Evolutionary conservation across 106 monocot species (phyloP), one percentile per base, ranked within the genome.

Genomic region (Acanthochlamys bracteata): DNA sequence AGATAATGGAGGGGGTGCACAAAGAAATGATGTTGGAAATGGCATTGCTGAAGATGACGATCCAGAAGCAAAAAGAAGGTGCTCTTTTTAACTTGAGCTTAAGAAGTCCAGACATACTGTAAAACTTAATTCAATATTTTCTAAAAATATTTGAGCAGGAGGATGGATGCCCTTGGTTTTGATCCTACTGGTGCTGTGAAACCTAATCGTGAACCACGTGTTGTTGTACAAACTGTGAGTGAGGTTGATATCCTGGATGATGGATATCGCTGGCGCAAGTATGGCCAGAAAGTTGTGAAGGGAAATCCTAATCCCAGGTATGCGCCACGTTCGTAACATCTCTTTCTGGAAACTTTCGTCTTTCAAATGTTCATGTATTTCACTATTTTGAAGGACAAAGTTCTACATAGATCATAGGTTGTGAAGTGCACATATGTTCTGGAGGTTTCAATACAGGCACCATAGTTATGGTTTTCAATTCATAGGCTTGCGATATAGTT

Each of bases 201-300:
- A 70, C 58, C 63, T 51, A 84, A 89, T 42, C 81, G 81, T 66
- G 90, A 87, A 71, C 95, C 95, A 69, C 84, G 95, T 70, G 95
- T 96, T 58, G 95, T 96, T 66, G 90, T 96, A 46, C 95, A 96
- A 87, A 96, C 95, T 60, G 66, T 96, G 40, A 96, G 95, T 80
- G 95, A 96, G 66, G 95, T 96, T 62, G 95, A 96, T 64, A 88
- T 96, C 73, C 72, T 96, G 76, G 95, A 96, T 70, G 95, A 96
- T 78, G 95, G 95, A 59, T 96, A 96, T 56, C 90, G 95, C 41
- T 96, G 95, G 95, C 84, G 95, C 45, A 96, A 96, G 67, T 96
- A 96, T 76, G 95, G 95, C 20, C 95, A 96, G 72, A 96, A 96
- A 73, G 95, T 96, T 61, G 95, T 96, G 41, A 96, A 88, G 82